Evolutionary conservation across 2,329 filamentous ascomycete genomes (phyloP).

Genomic region (Aureobasidium sp.): DNA sequence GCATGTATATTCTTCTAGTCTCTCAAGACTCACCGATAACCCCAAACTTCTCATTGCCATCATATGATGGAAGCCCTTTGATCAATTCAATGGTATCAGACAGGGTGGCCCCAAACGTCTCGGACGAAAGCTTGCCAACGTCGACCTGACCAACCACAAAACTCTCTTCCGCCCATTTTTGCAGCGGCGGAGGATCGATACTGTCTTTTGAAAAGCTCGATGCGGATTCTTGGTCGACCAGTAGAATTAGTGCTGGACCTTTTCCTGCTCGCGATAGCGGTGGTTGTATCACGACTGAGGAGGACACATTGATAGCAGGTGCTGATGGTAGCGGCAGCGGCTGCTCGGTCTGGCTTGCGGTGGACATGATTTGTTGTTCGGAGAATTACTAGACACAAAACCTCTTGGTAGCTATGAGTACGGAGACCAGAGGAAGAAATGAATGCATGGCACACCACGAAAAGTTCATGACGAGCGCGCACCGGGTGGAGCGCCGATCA

Average conservation of each 20-base stretch:
- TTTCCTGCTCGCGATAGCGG: slow-evolving; percentile 44
- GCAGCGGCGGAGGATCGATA: slow-evolving; percentile 48
- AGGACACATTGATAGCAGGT: not conserved
- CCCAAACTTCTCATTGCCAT: slow-evolving; percentile 35
- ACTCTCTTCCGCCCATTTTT: slow-evolving; percentile 68
- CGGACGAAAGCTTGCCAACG: slow-evolving; percentile 19
- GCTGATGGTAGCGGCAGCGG: not conserved
- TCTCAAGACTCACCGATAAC: slow-evolving; percentile 25
- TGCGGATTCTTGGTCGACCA: slow-evolving; percentile 33
- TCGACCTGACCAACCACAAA: slow-evolving; percentile 54
- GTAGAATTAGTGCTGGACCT: slow-evolving; percentile 44
- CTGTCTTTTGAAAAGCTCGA: slow-evolving; percentile 30
- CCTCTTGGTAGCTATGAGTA: too few species aligned
- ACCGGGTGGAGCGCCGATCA: too few species aligned
- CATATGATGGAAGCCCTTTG: slow-evolving; percentile 25
- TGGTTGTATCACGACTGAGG: slow-evolving; percentile 23
- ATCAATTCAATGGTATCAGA: slow-evolving; percentile 23
- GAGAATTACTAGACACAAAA: too few species aligned
- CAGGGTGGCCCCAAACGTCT: slow-evolving; percentile 20
- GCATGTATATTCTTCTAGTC: slow-evolving; percentile 14
- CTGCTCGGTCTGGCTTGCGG: not conserved
- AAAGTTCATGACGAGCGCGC: too few species aligned
- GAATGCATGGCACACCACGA: too few species aligned
- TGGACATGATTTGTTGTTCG: not conserved
- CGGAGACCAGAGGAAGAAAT: too few species aligned